Conservation (phyloP, 257 asterid genomes). For the Rauvolfia tetraphylla region DNA sequence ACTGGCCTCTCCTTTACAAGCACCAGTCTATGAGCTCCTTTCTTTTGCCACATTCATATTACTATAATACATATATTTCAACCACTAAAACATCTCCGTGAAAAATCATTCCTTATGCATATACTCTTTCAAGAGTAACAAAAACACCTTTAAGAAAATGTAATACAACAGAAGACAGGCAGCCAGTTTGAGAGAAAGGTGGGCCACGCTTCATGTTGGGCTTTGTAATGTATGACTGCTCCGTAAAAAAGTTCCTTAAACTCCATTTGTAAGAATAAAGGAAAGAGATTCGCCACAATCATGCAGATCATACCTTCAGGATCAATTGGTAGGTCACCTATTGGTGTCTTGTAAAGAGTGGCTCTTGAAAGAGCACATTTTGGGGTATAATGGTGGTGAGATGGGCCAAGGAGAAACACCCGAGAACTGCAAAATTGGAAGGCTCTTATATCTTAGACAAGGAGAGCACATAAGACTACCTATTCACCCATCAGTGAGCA, state of each 20-base stretch:
- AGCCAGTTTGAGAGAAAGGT: neutral
- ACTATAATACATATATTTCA: no score
- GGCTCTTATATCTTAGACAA: neutral
- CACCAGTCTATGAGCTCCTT: neutral
- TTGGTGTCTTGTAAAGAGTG: slow-evolving; percentile 79
- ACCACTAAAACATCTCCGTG: neutral
- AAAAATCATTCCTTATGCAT: neutral
- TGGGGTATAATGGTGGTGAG: slow-evolving; percentile 91
- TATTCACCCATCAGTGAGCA: neutral
- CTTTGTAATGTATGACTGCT: neutral
- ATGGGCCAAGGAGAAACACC: slow-evolving; percentile 95
- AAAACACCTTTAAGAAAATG: neutral
- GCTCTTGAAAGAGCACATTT: slow-evolving; percentile 92
- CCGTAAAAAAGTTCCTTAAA: neutral
- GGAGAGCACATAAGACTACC: neutral
- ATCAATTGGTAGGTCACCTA: slow-evolving; percentile 91
- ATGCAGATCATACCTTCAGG: slow-evolving; percentile 57
- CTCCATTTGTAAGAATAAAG: neutral
- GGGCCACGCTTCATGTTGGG: neutral
- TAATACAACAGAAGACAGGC: neutral
- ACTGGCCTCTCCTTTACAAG: neutral
- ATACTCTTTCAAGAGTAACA: neutral
- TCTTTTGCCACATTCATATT: no score
- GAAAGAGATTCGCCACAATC: slow-evolving; percentile 7
- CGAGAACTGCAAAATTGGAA: slow-evolving; percentile 59